Percentiles rank a stretch among this genome's conserved stretches.
Evolutionary conservation across 768 basidiomycete genomes (phyloP).

Genomic region (Pleurotus eryngii): DNA sequence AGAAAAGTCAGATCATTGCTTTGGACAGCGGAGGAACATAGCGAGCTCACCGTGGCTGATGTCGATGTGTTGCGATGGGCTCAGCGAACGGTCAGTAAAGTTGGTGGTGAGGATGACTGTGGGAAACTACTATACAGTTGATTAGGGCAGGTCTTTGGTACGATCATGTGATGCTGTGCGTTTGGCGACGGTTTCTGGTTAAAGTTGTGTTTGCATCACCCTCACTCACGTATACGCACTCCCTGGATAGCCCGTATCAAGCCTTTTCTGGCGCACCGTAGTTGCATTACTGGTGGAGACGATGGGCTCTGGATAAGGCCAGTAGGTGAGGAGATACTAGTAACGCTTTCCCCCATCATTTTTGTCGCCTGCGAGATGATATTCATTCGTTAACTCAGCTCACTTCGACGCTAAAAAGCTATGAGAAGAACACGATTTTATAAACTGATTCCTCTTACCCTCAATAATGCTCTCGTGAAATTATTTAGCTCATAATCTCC

Average conservation of each 20-base stretch:
- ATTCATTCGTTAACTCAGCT: slow-evolving; percentile 50
- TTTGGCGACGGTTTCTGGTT: no score
- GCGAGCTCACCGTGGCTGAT: slow-evolving; percentile 6
- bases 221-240: background rate
- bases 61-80: slow-evolving; percentile 4
- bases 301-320: no score
- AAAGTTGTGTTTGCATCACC: background rate
- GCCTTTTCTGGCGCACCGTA: no score
- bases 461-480: background rate
- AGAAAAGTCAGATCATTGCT: slow-evolving; percentile 10
- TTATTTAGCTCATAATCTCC: background rate
- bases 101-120: background rate
- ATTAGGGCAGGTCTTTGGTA: slow-evolving; percentile 39
- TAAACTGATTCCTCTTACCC: slow-evolving; percentile 31
- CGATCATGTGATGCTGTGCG: slow-evolving; percentile 12
- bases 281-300: no score
- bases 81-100: background rate
- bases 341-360: no score
- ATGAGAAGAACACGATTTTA: slow-evolving; percentile 51
- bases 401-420: slow-evolving; percentile 54
- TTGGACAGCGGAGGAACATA: background rate
- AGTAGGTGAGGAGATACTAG: no score
- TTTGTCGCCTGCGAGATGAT: background rate
- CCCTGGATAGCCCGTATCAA: background rate
- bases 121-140: slow-evolving; percentile 20